Base-by-base conservation (phyloP, 164 flowering plant species). In the Saururus chinensis region DNA sequence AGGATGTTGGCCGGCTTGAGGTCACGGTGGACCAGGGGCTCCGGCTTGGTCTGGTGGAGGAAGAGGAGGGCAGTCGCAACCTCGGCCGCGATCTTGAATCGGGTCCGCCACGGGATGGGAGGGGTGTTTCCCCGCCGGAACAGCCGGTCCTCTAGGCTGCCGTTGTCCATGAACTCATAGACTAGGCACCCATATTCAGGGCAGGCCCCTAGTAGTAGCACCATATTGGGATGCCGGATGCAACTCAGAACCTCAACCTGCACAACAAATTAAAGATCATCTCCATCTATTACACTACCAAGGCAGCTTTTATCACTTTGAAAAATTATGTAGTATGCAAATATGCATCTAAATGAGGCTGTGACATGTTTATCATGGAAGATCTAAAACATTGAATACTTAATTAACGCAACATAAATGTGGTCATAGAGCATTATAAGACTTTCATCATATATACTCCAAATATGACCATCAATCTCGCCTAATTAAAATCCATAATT, bases 221-320 rank as follows among this genome's bases (percentile, higher is more conserved):
- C 95, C 91, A 87, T 78, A 79, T 87, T 71, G 52, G 95, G 95
- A 66, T 87, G 91, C 53, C 91, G 72, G n/a, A 87, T 85, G 81
- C 77, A 67, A 73, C 95, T 73, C 48, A 87, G 74, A 19, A 87
- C 80, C 81, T 87, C 91, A 53, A 87, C 79, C 95, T 87, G 76
- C 53, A 63, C 52, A 1, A 55, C 6, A 30, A 30, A 6, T 6
- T 2, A 30, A 30, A 2, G 2, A 30, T 6, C 37, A 30, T 30
- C 37, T 30, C 6, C 37, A 30, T 30, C 37, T 2, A 30, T 30
- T 30, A 6, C 37, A 30, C 37, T 6, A 30, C 4, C 37, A 30
- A 30, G 37, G 37, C 2, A 6, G 37, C 4, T 30, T 30, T 30
- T 30, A 6, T 6, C 37, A 2, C 37, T 30, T 30, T 30, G 6